Evolutionary conservation across 768 basidiomycete species (phyloP), one percentile per base, ranked within the genome.

Genomic region (Clitopilus passeckerianus): DNA sequence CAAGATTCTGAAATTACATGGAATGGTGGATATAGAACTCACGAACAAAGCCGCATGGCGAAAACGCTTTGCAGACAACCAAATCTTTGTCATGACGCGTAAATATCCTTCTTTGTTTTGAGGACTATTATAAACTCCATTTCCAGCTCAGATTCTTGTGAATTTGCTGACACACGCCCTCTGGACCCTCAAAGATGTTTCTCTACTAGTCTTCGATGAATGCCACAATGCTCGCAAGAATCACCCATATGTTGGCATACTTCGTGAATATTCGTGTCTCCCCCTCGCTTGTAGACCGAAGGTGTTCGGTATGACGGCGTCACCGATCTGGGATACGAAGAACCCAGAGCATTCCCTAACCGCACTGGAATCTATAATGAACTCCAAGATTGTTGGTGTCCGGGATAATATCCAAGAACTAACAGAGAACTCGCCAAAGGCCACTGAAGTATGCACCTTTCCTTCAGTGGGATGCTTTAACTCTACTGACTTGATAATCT

Each of bases 231-330:
- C 89, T 0, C 77, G 81, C 1, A 87, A 86, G 61, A 85, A 86
- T 44, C 89, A 93, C 66, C 84, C 91, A 0, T 92, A 90, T 72
- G 91, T 89, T 63, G 77, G 78, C 41, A 86, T 93, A 60, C 86
- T 93, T 84, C 82, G 81, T 16, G 82, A 87, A 66, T 90, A 90
- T 67, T 74, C 74, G 50, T 71, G 77, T 44, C 64, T 78, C 23
- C 58, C 77, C 73, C 41, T 65, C 43, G 24, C 54, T 1, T 65
- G 74, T 18, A 77, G 88, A n/a, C 90, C 91, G 9, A 93, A 90
- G 68, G 78, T 96, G n/a, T 91, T 95, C 61, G 94, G 94, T 2
- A 90, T 96, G 87, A 95, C 94, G 0, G 94, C 94, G 0, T 93
- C 91, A 16, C 93, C 93, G 0, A 85, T 93, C 23, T 93, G 89